These are phyloP conservation scores for Colletotrichum brevisporum DNA, from an alignment of 2,329 filamentous ascomycete genomes.

Conservation along the genomic window DNA sequence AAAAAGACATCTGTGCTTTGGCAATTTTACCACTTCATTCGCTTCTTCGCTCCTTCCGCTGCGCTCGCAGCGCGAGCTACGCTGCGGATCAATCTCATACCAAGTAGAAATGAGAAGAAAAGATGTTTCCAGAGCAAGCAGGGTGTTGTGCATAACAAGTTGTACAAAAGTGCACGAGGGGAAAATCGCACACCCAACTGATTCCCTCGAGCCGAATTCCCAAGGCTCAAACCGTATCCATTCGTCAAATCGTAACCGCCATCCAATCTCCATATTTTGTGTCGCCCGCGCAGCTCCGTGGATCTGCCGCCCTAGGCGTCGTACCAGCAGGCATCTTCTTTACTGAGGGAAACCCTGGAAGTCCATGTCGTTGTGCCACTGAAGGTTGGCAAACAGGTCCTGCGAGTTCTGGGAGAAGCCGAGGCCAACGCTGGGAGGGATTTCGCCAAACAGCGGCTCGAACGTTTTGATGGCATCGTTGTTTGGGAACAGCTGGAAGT, in stretches of 20 bases:
- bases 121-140: slow-evolving; percentile 30
- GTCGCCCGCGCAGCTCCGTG: slow-evolving; percentile 14
- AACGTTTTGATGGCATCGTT: slow-evolving; percentile 57
- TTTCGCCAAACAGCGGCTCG: slow-evolving; percentile 64
- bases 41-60: no score
- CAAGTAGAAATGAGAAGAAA: slow-evolving; percentile 30
- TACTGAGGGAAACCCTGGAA: slow-evolving; percentile 52
- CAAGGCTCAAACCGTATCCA: slow-evolving; percentile 31
- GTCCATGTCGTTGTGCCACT: slow-evolving; percentile 55
- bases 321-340: slow-evolving; percentile 12
- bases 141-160: slow-evolving; percentile 29
- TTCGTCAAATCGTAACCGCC: slow-evolving; percentile 38
- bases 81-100: slow-evolving; percentile 27
- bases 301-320: slow-evolving; percentile 17
- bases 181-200: slow-evolving; percentile 8
- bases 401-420: slow-evolving; percentile 69
- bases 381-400: slow-evolving; percentile 61
- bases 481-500: slow-evolving; percentile 75
- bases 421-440: slow-evolving; percentile 62
- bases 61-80: no score
- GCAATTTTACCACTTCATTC: no score
- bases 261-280: slow-evolving; percentile 21
- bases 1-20: no score
- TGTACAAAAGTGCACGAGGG: slow-evolving; percentile 33
- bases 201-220: slow-evolving; percentile 19